A percentile compares a stretch with the other conserved stretches of the same genome.
phyloP scores from a whole-genome alignment of 2,329 filamentous ascomycete species.

The Aurifilum marmelostoma region DNA sequence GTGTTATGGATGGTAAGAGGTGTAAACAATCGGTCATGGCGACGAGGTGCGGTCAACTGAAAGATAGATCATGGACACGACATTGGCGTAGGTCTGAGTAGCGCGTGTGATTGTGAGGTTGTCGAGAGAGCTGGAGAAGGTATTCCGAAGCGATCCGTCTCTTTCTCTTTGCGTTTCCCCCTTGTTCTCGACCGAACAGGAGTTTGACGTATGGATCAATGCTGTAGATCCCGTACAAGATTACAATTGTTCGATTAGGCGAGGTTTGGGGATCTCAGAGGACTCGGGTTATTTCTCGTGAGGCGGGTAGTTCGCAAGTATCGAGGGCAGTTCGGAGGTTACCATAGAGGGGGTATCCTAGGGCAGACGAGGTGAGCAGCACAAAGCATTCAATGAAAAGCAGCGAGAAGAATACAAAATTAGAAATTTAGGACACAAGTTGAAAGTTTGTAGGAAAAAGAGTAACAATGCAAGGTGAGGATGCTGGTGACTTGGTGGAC shows the following conservation, averaged over 20 bases:
- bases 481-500: no score
- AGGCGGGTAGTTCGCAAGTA: neutral
- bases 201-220: neutral
- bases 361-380: neutral
- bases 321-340: neutral
- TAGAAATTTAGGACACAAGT: neutral
- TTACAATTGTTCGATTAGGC: neutral
- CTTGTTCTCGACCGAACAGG: neutral
- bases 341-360: neutral
- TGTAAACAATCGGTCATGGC: constrained; percentile 28
- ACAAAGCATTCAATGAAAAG: neutral
- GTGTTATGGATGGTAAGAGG: constrained; percentile 20
- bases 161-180: neutral
- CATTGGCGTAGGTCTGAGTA: constrained; percentile 9
- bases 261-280: neutral
- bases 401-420: neutral
- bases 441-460: neutral
- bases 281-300: neutral
- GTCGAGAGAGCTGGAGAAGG: neutral
- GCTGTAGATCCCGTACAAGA: neutral
- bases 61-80: constrained; percentile 5
- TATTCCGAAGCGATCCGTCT: neutral
- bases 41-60: neutral
- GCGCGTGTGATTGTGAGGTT: neutral
- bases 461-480: neutral